A percentile compares a stretch with the other conserved stretches of the same genome.
These are phyloP conservation scores for Starmera dryadoides DNA, from an alignment of 805 yeast genomes.

Conservation along the genomic window DNA sequence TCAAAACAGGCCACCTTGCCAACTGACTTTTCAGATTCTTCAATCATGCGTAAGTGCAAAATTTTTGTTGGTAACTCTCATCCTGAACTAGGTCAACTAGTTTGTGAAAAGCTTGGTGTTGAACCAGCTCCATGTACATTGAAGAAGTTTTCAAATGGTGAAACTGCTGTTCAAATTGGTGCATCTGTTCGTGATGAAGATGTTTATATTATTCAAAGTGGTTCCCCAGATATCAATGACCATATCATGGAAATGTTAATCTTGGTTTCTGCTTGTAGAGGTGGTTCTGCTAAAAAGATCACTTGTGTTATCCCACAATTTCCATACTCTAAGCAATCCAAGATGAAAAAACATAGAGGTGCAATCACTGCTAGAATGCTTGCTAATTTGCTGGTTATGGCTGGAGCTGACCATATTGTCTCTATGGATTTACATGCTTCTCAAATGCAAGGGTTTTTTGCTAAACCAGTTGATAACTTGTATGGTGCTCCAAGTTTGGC, in stretches of 20 bases:
- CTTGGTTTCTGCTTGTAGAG: constrained; percentile 90
- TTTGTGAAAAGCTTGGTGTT: constrained; percentile 86
- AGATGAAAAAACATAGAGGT: constrained; percentile 98
- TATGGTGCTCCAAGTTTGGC: constrained; percentile 97
- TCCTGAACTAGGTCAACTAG: constrained; percentile 86
- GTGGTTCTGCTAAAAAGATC: constrained; percentile 96
- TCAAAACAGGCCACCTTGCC: constrained; percentile 4
- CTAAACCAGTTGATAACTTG: constrained; percentile 93
- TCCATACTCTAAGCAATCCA: constrained; percentile 94
- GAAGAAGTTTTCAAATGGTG: constrained; percentile 94
- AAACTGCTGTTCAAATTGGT: constrained; percentile 93
- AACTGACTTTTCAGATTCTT: not conserved
- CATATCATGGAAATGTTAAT: constrained; percentile 95
- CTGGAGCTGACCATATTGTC: constrained; percentile 98
- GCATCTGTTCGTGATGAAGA: constrained; percentile 96
- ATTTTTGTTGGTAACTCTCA: constrained; percentile 96
- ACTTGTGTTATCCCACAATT: constrained; percentile 96
- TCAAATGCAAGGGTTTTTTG: constrained; percentile 98
- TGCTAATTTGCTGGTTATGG: constrained; percentile 91
- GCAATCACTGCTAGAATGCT: constrained; percentile 98
- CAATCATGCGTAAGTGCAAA: constrained; percentile 87
- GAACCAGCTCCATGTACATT: constrained; percentile 90
- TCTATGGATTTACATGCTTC: constrained; percentile 95
- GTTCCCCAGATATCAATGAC: constrained; percentile 82
- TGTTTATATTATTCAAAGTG: constrained; percentile 87